Conservation (phyloP, 352 stramenopile genomes). For the Discostella stelligera region DNA sequence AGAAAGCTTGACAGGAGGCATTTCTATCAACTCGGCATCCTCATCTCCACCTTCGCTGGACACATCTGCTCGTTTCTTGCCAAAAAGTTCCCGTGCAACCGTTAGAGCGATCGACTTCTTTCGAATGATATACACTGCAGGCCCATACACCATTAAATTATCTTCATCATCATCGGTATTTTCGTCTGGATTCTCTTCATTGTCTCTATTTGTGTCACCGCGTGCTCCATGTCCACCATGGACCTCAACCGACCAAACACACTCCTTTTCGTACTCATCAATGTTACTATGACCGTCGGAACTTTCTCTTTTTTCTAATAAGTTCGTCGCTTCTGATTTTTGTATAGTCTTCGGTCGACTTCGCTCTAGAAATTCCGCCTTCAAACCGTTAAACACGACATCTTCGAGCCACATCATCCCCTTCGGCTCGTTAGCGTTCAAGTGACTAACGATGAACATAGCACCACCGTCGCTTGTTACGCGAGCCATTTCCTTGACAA, state of each 20-base stretch:
- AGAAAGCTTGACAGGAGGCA: slow-evolving; percentile 45
- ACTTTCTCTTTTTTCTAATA: slow-evolving; percentile 1
- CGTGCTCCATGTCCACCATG: slow-evolving; percentile 57
- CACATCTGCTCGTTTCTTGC: slow-evolving; percentile 11
- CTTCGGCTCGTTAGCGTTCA: slow-evolving; percentile 65
- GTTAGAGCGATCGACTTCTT: slow-evolving; percentile 47
- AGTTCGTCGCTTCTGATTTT: not conserved
- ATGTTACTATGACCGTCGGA: not conserved
- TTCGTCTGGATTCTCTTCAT: slow-evolving; percentile 19
- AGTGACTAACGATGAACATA: slow-evolving; percentile 72
- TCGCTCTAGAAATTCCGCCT: slow-evolving; percentile 24
- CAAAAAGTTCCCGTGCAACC: slow-evolving; percentile 16
- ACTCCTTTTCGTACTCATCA: slow-evolving; percentile 28
- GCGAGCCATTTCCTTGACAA: slow-evolving; percentile 66
- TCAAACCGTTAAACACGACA: slow-evolving; percentile 50
- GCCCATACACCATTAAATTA: slow-evolving; percentile 31
- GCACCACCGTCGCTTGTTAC: slow-evolving; percentile 41
- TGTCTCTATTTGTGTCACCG: slow-evolving; percentile 8
- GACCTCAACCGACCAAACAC: slow-evolving; percentile 62
- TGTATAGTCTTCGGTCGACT: slow-evolving; percentile 14
- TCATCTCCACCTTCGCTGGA: not conserved
- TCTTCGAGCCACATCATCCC: slow-evolving; percentile 55
- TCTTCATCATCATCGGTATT: slow-evolving; percentile 22
- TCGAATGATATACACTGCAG: slow-evolving; percentile 74
- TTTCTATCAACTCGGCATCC: slow-evolving; percentile 15